Base-by-base conservation (phyloP, 192 early-diverging fungal genomes). In the Coemansia sp. region DNA sequence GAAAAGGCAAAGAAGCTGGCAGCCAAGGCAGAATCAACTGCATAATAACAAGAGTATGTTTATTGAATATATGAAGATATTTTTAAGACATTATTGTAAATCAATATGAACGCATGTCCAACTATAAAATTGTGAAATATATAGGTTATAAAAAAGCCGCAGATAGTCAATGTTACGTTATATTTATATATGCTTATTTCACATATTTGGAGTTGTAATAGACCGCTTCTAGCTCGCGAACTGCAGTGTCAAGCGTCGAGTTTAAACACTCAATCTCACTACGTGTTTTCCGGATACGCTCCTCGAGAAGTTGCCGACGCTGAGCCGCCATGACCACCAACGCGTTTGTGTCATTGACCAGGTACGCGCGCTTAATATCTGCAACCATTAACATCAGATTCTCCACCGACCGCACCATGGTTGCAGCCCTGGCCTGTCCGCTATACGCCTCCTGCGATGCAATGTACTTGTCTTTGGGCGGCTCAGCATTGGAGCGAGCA, bases 331-430 rank as follows among this genome's bases (percentile, higher is more conserved):
- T 71, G 10, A 60, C 69, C 1, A 66, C 55, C 52, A 80, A 29
- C 11, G 72, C 54, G 4, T 56, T 57, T 1, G 72, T 66, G 70
- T 82, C 79, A 60, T 82, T 82, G 53, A 76, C 69, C 38, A 82
- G 70, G 19, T 65, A 59, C 10, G 79, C 79, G 29, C 79, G 73
- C 59, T 72, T 68, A 29, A 82, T 62, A 27, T 76, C 79, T 1
- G 73, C 66, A 3, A 76, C 79, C 79, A 82, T 82, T 51, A 57
- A 61, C 51, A 82, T 56, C 69, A 82, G 57, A 15, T 68, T 76
- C 64, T 82, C 79, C 9, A 76, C 73, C 9, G 79, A 76, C 48
- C 73, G 53, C 57, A 82, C 79, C 73, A 82, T 82, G 2, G 73
- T 76, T 11, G 79, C 79, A 1, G 69, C 79, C 14, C 79, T 27